Evolutionary conservation across 2,329 filamentous ascomycete genomes (phyloP), one percentile per base, ranked within the genome.

Genomic region (Fusarium sp.): DNA sequence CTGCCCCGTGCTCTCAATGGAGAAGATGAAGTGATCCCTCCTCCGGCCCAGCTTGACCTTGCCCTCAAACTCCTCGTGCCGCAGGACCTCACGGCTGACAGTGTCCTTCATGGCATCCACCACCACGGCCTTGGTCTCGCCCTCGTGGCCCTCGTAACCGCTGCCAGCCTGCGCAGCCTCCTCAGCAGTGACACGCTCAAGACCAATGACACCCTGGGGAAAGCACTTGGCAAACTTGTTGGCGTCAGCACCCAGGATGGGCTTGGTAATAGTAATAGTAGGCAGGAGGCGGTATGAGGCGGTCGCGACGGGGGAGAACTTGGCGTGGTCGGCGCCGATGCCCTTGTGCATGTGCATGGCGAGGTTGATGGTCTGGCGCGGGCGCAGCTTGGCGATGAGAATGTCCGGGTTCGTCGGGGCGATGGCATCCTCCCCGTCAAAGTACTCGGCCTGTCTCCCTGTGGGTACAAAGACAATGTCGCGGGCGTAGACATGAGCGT

Each of bases 11-110:
- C 95, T 98, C 87, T 99, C 97, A 39, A 99, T 89, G 64, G 92
- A 93, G 88, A 97, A 99, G 84, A 99, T 98, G 83, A 99, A 99
- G 85, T 99, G 97, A 83, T 99, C 97, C 75, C 95, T 89, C 78
- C 95, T 87, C 64, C 97, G 89, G 50, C 97, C 97, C 35, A 99
- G 90, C 87, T 95, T 95, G 74, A 99, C 97, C 87, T 98, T 99
- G 81, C 92, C 94, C 84, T 97, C 91, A 85, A 99, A 98, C 85
- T 98, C 97, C 30, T 92, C 88, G 82, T 99, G 96, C 59, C 97
- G 91, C 80, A 99, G 84, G 80, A 93, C 97, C 85, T 99, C 97
- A 76, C 97, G 91, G 84, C 94, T 97, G 71, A 99, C 96, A 0
- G 96, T 98, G 82, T 99, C 97, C 80, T 93, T 94, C 92, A 98